Percentiles rank a stretch among this genome's conserved stretches.
phyloP scores from a whole-genome alignment of 345 rosid genomes.

The Capsella bursapastoris region DNA sequence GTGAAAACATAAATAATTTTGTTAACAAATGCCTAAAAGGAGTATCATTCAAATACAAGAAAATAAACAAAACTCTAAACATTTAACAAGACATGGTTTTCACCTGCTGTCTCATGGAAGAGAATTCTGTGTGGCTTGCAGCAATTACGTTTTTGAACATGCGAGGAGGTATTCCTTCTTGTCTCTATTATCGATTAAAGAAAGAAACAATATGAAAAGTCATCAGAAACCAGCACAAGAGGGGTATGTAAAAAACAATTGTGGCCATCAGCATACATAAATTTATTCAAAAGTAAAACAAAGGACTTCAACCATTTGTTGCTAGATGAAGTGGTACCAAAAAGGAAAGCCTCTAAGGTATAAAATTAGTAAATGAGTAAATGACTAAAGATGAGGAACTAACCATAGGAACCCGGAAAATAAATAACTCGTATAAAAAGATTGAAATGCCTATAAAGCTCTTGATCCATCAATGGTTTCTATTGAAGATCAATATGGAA shows the following conservation, averaged over 20 bases:
- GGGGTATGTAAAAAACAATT: not conserved
- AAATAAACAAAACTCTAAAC: conserved; percentile 7
- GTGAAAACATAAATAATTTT: conserved; percentile 6
- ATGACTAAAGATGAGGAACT: conserved; percentile 22
- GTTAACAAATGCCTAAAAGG: conserved; percentile 7
- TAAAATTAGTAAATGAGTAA: not conserved
- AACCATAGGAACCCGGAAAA: not conserved
- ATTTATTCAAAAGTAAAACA: conserved; percentile 17
- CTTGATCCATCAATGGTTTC: conserved; percentile 3
- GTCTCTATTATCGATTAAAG: conserved; percentile 58
- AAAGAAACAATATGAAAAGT: conserved; percentile 11
- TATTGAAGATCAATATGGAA: conserved; percentile 3
- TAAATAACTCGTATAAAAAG: conserved; percentile 3
- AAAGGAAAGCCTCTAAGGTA: not conserved
- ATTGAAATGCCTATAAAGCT: conserved; percentile 13
- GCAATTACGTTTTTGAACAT: conserved; percentile 97
- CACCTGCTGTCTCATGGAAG: conserved; percentile 98
- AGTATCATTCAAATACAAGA: conserved; percentile 14
- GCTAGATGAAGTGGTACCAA: not conserved
- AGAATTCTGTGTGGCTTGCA: conserved; percentile 93
- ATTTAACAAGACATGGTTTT: conserved; percentile 7
- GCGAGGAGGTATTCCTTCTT: conserved; percentile 94
- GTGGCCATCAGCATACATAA: not conserved
- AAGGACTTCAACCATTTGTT: conserved; percentile 6
- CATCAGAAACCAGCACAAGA: conserved; percentile 29